Evolutionary conservation across 768 basidiomycete species (phyloP).

Genomic region (Termitomyces sp.): DNA sequence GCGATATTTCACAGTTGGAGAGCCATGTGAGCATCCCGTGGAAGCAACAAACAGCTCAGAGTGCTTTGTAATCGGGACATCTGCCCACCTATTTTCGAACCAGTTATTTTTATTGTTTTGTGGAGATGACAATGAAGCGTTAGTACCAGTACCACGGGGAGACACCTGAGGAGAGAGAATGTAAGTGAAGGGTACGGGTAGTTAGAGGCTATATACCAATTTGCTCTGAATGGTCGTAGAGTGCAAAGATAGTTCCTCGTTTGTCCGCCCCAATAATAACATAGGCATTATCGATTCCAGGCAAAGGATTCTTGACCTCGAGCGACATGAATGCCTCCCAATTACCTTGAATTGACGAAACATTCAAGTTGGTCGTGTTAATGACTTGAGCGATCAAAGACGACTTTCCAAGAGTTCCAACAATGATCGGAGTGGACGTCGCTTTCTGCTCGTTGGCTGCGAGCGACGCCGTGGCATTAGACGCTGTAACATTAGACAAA

Average conservation of each 20-base stretch:
- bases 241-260: conserved; percentile 58
- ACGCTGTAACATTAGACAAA: conserved; percentile 39
- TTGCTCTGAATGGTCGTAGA: conserved; percentile 67
- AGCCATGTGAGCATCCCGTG: conserved; percentile 47
- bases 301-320: conserved; percentile 48
- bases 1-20: conserved; percentile 66
- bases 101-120: neutral
- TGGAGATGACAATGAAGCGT: conserved; percentile 4
- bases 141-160: conserved; percentile 64
- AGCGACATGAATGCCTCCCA: conserved; percentile 61
- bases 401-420: conserved; percentile 59
- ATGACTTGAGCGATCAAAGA: conserved; percentile 46
- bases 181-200: neutral
- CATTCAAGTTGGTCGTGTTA: conserved; percentile 46
- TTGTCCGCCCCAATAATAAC: conserved; percentile 67
- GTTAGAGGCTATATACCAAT: conserved; percentile 34
- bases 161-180: conserved; percentile 33
- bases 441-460: conserved; percentile 10
- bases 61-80: conserved; percentile 56
- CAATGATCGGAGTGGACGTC: conserved; percentile 41
- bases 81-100: conserved; percentile 56
- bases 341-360: conserved; percentile 50
- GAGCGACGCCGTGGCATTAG: conserved; percentile 34
- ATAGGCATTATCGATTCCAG: conserved; percentile 54
- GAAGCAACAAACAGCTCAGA: conserved; percentile 39